Conservation (phyloP, 805 yeast species). For the Dipodascus albidus region DNA sequence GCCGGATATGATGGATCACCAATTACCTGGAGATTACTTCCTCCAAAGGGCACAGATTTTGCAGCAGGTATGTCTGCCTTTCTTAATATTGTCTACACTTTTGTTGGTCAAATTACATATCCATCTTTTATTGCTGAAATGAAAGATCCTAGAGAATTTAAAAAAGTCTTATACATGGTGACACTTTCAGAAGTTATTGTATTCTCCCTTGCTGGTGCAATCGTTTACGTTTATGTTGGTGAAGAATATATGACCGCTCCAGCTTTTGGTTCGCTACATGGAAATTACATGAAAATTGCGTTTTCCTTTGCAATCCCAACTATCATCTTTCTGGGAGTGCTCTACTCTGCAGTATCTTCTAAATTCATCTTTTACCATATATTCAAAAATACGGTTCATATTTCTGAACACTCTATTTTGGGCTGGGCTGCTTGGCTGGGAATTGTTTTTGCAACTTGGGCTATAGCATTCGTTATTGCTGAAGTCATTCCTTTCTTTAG, state of each 20-base stretch:
- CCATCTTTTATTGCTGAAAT: slow-evolving; percentile 53
- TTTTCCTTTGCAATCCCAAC: slow-evolving; percentile 55
- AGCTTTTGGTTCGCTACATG: slow-evolving; percentile 42
- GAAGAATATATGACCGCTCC: slow-evolving; percentile 42
- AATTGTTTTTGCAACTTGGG: slow-evolving; percentile 36
- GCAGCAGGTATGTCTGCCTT: slow-evolving; percentile 45
- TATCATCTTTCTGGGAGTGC: slow-evolving; percentile 41
- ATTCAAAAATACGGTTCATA: slow-evolving; percentile 33
- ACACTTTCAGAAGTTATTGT: slow-evolving; percentile 38
- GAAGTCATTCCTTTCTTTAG: slow-evolving; percentile 57
- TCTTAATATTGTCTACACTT: slow-evolving; percentile 49
- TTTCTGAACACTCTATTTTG: slow-evolving; percentile 34
- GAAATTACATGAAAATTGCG: slow-evolving; percentile 39
- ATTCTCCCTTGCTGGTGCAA: slow-evolving; percentile 44
- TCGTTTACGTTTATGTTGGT: slow-evolving; percentile 49
- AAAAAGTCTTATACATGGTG: slow-evolving; percentile 42
- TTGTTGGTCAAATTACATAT: slow-evolving; percentile 53
- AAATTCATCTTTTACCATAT: slow-evolving; percentile 39
- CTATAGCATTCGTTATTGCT: slow-evolving; percentile 44
- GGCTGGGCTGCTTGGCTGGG: slow-evolving; percentile 47
- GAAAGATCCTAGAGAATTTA: slow-evolving; percentile 46
- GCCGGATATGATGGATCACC: slow-evolving; percentile 30
- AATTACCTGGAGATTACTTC: slow-evolving; percentile 37
- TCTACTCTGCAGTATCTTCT: slow-evolving; percentile 44
- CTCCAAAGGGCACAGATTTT: slow-evolving; percentile 40